phyloP scores from a whole-genome alignment of 306 rosid species.

The Ammopiptanthus mongolicus region DNA sequence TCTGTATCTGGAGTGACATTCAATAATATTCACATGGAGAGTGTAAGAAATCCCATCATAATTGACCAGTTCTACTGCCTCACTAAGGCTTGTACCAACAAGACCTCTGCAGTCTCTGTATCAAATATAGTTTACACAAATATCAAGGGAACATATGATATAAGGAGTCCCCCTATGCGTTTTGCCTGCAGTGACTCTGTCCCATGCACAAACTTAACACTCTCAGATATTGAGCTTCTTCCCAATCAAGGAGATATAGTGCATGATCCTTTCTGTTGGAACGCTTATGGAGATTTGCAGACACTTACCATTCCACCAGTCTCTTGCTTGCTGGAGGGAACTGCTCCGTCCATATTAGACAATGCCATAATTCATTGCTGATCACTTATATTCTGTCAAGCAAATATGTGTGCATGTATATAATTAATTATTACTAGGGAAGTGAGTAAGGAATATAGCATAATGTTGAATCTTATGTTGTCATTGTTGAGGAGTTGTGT shows the following conservation, averaged over 20 bases:
- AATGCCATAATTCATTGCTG: constrained; percentile 44
- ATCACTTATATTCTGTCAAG: not conserved
- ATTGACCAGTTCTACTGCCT: constrained; percentile 87
- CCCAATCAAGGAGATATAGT: constrained; percentile 61
- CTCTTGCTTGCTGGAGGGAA: constrained; percentile 67
- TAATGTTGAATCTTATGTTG: constrained; percentile 12
- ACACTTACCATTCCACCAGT: constrained; percentile 83
- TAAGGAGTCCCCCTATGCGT: constrained; percentile 72
- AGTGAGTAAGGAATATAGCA: not conserved
- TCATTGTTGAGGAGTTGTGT: constrained; percentile 45
- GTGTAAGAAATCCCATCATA: constrained; percentile 78
- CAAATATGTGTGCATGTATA: not conserved
- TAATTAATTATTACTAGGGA: constrained; percentile 9
- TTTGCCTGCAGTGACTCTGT: constrained; percentile 83
- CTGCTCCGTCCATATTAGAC: constrained; percentile 39
- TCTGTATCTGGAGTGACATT: constrained; percentile 65
- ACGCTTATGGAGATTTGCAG: constrained; percentile 70
- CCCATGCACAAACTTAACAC: constrained; percentile 81
- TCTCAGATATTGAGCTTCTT: constrained; percentile 89
- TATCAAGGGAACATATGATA: constrained; percentile 84
- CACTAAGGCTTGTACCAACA: constrained; percentile 54
- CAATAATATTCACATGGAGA: constrained; percentile 74
- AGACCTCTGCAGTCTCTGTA: constrained; percentile 68
- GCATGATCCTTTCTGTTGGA: constrained; percentile 80
- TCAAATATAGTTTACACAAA: constrained; percentile 55